Evolutionary conservation across 2,329 filamentous ascomycete genomes (phyloP).

Genomic region (Colletotrichum viniferum): DNA sequence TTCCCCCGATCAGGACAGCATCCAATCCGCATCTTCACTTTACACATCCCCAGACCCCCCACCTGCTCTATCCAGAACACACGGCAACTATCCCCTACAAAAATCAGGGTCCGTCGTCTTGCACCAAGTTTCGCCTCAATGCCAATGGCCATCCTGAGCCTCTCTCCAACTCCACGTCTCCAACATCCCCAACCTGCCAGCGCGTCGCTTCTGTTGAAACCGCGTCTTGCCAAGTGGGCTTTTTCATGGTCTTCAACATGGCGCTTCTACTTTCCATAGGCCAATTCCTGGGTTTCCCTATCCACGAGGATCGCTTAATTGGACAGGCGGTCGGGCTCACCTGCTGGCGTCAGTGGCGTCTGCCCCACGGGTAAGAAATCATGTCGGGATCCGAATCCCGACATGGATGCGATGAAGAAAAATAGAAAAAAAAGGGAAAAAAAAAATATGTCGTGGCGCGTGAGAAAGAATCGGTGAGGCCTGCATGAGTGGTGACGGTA

Average conservation of each 20-base stretch:
- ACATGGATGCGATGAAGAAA: background rate
- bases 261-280: background rate
- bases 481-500: background rate
- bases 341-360: background rate
- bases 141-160: background rate
- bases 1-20: background rate
- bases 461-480: background rate
- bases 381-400: constrained; percentile 5
- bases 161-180: background rate
- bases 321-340: background rate
- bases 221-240: background rate
- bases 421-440: background rate
- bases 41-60: background rate
- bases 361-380: background rate
- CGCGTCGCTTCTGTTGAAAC: background rate
- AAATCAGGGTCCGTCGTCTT: background rate
- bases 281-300: background rate
- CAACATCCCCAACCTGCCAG: background rate
- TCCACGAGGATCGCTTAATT: background rate
- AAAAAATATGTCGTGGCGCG: background rate
- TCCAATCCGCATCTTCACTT: background rate
- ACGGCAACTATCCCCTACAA: background rate
- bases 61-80: background rate
- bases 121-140: background rate
- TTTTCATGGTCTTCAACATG: background rate